Evolutionary conservation across 768 basidiomycete genomes (phyloP), one percentile per base, ranked within the genome.

Genomic region (Suillus luteus): DNA sequence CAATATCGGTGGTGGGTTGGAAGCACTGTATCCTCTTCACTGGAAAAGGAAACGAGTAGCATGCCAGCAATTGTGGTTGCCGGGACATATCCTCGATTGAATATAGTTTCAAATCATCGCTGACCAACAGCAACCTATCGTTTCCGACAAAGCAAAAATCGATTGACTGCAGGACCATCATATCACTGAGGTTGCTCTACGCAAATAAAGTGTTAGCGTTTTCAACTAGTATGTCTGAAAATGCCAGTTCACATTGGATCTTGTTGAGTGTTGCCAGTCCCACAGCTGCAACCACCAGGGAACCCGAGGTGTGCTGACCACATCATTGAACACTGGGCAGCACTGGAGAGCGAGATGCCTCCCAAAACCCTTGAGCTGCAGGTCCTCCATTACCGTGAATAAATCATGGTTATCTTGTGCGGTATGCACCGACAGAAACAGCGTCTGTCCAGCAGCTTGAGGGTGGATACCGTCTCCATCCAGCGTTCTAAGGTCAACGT

Each of bases 201-300:
- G 15, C 27, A 40, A 37, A 59, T 35, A 12, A 44, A 40, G 27
- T n/a, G n/a, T 59, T 6, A 57, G 19, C 24, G 12, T 49, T 35
- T 17, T 27, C 24, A n/a, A 3, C 24, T 24, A 37, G 22, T 55
- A 27, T 49, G 3, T 61, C 17, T 33, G 24, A 27, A 15, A 6
- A 61, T 55, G 49, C 24, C 24, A 15, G 4, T 27, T 62, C 41
- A 54, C 62, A 43, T 41, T 59, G 40, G 55, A 41, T 15, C 41
- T 59, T 35, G 19, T 62, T 8, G 52, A 62, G 11, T 41, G 55
- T n/a, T 62, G 41, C 62, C 62, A 58, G 41, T 62, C 44, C 62
- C 62, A 62, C 11, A 62, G 9, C 11, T 62, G 62, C 19, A 62
- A 24, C 22, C 22, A 58, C 62, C 55, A 62, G n/a, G 19, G 15